phyloP scores from a whole-genome alignment of 768 basidiomycete genomes.

The Amanita jacksonii region DNA sequence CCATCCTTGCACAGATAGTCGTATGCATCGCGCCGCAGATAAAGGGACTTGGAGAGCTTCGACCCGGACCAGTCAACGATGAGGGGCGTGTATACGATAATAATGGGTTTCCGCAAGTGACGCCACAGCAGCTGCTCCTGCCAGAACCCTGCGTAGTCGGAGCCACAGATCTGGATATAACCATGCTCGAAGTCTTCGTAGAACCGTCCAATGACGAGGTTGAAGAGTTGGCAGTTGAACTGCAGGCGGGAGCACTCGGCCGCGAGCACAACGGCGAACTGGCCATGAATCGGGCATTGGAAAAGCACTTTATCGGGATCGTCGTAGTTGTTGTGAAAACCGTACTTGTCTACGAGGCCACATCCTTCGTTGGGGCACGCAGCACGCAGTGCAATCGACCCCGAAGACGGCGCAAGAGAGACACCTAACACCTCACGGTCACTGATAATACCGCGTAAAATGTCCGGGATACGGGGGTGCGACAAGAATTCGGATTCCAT shows the following conservation, averaged over 20 bases:
- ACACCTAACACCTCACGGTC: slow-evolving; percentile 12
- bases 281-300: slow-evolving; percentile 19
- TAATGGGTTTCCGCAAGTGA: slow-evolving; percentile 11
- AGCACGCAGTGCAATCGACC: slow-evolving; percentile 14
- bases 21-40: slow-evolving; percentile 19
- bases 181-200: slow-evolving; percentile 1
- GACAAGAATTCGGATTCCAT: slow-evolving; percentile 14
- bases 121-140: slow-evolving; percentile 20
- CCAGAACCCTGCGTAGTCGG: slow-evolving; percentile 19
- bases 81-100: slow-evolving; percentile 17
- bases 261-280: slow-evolving; percentile 13
- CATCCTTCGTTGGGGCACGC: slow-evolving; percentile 19
- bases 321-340: slow-evolving; percentile 10
- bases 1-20: slow-evolving; percentile 15
- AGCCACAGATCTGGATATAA: slow-evolving; percentile 19
- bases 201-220: slow-evolving; percentile 14
- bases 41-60: slow-evolving; percentile 22
- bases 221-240: slow-evolving; percentile 22
- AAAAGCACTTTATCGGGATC: slow-evolving; percentile 15
- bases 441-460: slow-evolving; percentile 12
- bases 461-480: slow-evolving; percentile 10
- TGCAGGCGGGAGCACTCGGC: slow-evolving; percentile 15
- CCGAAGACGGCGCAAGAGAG: slow-evolving; percentile 11
- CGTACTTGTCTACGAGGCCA: slow-evolving; percentile 18
- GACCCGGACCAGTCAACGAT: slow-evolving; percentile 22